Conservation (phyloP, 2,329 filamentous ascomycete species). For the Calonectria pseudoturangicola region DNA sequence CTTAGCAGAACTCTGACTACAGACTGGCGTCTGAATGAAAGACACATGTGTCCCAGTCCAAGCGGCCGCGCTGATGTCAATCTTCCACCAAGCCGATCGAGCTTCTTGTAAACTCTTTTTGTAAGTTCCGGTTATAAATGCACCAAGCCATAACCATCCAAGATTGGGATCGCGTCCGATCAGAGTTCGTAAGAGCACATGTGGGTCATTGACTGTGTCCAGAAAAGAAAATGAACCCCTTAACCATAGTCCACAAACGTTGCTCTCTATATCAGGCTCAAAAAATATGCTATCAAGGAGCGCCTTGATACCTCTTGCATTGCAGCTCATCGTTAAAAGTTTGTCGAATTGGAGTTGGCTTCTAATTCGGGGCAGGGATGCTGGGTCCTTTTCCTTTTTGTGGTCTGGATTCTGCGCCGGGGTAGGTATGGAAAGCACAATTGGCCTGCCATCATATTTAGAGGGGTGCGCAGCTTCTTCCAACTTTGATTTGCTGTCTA, state of each 20-base stretch:
- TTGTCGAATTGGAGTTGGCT: conserved; percentile 39
- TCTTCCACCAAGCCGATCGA: conserved; percentile 41
- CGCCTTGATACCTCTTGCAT: conserved; percentile 40
- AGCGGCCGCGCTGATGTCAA: conserved; percentile 43
- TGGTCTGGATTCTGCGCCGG: not conserved
- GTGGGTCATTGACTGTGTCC: conserved; percentile 32
- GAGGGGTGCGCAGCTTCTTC: too few species aligned
- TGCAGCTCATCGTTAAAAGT: conserved; percentile 49
- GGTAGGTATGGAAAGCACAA: conserved; percentile 35
- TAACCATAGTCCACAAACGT: conserved; percentile 48
- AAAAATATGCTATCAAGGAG: conserved; percentile 48
- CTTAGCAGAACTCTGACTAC: fast-evolving
- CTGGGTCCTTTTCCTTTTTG: not conserved
- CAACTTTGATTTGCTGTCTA: too few species aligned
- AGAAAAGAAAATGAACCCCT: conserved; percentile 47
- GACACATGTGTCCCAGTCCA: conserved; percentile 46
- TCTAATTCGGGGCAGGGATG: not conserved
- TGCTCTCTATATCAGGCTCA: conserved; percentile 43
- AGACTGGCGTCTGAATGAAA: conserved; percentile 43
- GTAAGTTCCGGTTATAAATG: conserved; percentile 44
- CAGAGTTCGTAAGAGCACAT: conserved; percentile 39
- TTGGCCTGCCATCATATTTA: conserved; percentile 49
- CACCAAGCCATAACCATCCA: conserved; percentile 46
- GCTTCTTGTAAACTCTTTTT: conserved; percentile 28
- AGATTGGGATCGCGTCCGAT: conserved; percentile 43